phyloP scores from a whole-genome alignment of 352 stramenopile species.

The Pythium vanterpoolii region DNA sequence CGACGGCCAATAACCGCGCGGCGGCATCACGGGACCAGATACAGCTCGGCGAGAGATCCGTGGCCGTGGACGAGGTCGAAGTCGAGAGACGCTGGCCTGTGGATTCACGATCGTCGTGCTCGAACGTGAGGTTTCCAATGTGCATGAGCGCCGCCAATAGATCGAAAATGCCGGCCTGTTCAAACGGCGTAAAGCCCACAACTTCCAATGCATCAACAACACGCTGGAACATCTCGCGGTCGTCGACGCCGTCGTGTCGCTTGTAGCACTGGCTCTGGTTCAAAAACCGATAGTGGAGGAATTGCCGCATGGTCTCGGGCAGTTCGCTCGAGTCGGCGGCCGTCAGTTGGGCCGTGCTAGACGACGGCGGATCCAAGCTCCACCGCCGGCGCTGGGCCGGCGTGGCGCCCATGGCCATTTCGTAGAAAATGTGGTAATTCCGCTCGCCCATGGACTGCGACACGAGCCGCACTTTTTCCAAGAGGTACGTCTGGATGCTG shows the following conservation, averaged over 20 bases:
- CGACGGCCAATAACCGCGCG: slow-evolving; percentile 63
- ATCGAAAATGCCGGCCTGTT: slow-evolving; percentile 80
- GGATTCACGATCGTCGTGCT: slow-evolving; percentile 64
- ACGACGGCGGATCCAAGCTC: slow-evolving; percentile 61
- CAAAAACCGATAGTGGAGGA: slow-evolving; percentile 77
- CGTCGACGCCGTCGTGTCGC: slow-evolving; percentile 68
- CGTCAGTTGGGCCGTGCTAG: slow-evolving; percentile 30
- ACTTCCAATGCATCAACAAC: slow-evolving; percentile 81
- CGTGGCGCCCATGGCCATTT: slow-evolving; percentile 74
- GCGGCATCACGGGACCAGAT: slow-evolving; percentile 73
- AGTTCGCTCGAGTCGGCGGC: slow-evolving; percentile 45
- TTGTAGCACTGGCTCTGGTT: slow-evolving; percentile 86
- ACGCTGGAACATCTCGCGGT: slow-evolving; percentile 74
- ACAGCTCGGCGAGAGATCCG: slow-evolving; percentile 54
- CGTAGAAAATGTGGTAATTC: slow-evolving; percentile 98
- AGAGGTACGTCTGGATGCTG: slow-evolving; percentile 94
- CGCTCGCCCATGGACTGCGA: slow-evolving; percentile 91
- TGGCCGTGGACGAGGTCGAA: slow-evolving; percentile 21
- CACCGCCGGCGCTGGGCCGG: slow-evolving; percentile 49
- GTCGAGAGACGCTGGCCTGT: slow-evolving; percentile 24
- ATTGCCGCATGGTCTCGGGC: slow-evolving; percentile 41
- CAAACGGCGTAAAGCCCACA: slow-evolving; percentile 74
- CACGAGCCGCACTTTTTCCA: slow-evolving; percentile 95
- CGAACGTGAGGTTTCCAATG: slow-evolving; percentile 86
- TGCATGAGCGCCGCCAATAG: slow-evolving; percentile 84